These are phyloP conservation scores for Flaveria floridana DNA, from an alignment of 140 eudicot genomes.

Conservation along the genomic window DNA sequence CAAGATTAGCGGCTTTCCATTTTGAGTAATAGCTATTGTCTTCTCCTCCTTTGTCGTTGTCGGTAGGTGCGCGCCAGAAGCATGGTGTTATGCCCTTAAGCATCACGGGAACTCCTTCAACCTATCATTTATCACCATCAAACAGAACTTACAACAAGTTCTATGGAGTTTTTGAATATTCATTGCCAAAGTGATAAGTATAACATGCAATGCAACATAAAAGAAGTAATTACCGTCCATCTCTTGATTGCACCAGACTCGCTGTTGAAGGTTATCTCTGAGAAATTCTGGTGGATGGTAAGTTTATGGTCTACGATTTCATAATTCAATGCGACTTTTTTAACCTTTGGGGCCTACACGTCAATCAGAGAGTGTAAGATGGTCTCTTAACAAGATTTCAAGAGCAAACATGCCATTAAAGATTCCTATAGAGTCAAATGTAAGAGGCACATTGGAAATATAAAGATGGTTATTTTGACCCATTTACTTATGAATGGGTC, in stretches of 20 bases:
- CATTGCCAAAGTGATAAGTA: background rate
- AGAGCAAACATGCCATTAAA: slow-evolving; percentile 1
- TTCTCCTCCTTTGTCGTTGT: slow-evolving; percentile 96
- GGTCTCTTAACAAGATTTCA: slow-evolving; percentile 16
- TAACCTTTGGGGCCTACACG: slow-evolving; percentile 48
- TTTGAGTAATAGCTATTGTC: slow-evolving; percentile 53
- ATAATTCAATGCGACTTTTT: slow-evolving; percentile 35
- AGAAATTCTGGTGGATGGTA: slow-evolving; percentile 39
- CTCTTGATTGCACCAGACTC: slow-evolving; percentile 66
- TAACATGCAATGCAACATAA: slow-evolving; percentile 15
- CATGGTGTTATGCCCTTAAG: slow-evolving; percentile 71
- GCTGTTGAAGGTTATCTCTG: slow-evolving; percentile 60
- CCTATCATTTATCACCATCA: slow-evolving; percentile 42
- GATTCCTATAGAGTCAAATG: slow-evolving; percentile 17
- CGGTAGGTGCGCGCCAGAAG: slow-evolving; percentile 97
- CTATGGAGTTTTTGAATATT: background rate
- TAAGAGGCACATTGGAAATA: slow-evolving; percentile 3
- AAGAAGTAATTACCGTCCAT: slow-evolving; percentile 71
- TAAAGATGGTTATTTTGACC: background rate
- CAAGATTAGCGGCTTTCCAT: slow-evolving; percentile 80
- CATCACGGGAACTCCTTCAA: slow-evolving; percentile 70
- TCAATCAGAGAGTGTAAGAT: slow-evolving; percentile 23
- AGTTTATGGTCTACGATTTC: slow-evolving; percentile 52
- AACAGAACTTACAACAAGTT: background rate
- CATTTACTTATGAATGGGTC: background rate